Conservation (phyloP, 2,329 filamentous ascomycete genomes). For the Claviceps quebecensis region DNA sequence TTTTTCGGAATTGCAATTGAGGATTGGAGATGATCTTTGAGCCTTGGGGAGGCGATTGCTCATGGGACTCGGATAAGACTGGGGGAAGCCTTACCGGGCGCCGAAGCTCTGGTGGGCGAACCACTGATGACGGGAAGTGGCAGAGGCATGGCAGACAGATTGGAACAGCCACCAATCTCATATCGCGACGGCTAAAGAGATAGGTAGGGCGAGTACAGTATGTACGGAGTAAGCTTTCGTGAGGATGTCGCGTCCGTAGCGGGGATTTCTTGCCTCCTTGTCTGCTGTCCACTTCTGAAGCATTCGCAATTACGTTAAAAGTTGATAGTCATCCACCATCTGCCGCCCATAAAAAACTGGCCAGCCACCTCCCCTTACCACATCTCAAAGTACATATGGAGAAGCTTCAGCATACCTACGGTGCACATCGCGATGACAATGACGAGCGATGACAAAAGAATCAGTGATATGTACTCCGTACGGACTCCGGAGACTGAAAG, state of each 20-base stretch:
- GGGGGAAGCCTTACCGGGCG: not conserved
- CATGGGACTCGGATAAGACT: not conserved
- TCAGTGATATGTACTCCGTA: too few relatives aligned
- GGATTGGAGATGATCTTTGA: not conserved
- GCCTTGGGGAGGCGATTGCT: not conserved
- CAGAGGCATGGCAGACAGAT: not conserved
- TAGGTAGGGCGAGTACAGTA: not conserved
- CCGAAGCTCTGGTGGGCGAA: not conserved
- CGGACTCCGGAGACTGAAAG: too few relatives aligned
- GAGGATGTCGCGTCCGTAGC: not conserved
- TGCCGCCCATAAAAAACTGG: too few relatives aligned
- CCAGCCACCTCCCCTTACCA: too few relatives aligned
- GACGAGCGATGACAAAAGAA: too few relatives aligned
- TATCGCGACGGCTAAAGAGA: not conserved
- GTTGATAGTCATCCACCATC: too few relatives aligned
- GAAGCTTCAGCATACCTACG: too few relatives aligned
- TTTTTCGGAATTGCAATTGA: too few relatives aligned
- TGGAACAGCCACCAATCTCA: not conserved
- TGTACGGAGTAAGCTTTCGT: not conserved
- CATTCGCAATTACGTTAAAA: too few relatives aligned
- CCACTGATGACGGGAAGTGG: not conserved
- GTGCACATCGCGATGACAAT: too few relatives aligned
- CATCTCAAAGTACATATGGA: too few relatives aligned
- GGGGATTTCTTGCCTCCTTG: not conserved
- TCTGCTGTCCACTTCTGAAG: not conserved